A percentile compares a stretch with the other conserved stretches of the same genome.
Conservation (phyloP, 2,329 filamentous ascomycete genomes). For the Beauveria varroae region DNA sequence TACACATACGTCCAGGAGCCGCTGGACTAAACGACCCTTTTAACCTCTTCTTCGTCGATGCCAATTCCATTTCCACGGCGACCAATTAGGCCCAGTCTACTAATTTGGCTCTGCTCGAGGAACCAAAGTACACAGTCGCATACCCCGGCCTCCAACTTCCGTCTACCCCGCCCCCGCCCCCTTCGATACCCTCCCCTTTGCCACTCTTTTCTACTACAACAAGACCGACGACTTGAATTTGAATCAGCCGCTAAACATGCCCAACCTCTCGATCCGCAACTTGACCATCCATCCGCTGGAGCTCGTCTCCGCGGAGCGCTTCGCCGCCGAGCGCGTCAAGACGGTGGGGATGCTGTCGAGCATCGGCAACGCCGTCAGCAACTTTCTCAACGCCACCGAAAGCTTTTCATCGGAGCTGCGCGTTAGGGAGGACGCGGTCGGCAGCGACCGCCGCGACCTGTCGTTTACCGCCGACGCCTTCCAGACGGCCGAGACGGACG, state of each 20-base stretch:
- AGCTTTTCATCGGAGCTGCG: constrained; percentile 22
- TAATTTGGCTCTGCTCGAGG: no score
- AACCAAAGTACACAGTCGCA: no score
- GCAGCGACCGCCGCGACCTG: constrained; percentile 54
- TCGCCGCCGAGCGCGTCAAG: constrained; percentile 44
- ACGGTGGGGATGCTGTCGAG: constrained; percentile 37
- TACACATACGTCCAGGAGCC: no score
- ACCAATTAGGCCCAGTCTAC: no score
- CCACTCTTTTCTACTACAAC: neutral
- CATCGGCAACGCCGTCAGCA: constrained; percentile 34
- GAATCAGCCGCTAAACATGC: constrained; percentile 26
- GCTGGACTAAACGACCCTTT: no score
- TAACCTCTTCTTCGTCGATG: no score
- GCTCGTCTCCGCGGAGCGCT: constrained; percentile 67
- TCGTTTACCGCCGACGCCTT: constrained; percentile 62
- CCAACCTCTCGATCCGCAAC: constrained; percentile 69
- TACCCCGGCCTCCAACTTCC: no score
- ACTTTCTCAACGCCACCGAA: constrained; percentile 36
- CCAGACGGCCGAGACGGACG: constrained; percentile 46
- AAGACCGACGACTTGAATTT: no score
- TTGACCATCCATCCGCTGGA: constrained; percentile 66
- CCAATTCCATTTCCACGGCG: no score
- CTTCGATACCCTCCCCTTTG: neutral
- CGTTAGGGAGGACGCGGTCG: constrained; percentile 52
- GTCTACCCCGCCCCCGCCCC: neutral